Evolutionary conservation across 495 filamentous ascomycete genomes (phyloP).

Genomic region (Pseudomonodictys pantanalensis): DNA sequence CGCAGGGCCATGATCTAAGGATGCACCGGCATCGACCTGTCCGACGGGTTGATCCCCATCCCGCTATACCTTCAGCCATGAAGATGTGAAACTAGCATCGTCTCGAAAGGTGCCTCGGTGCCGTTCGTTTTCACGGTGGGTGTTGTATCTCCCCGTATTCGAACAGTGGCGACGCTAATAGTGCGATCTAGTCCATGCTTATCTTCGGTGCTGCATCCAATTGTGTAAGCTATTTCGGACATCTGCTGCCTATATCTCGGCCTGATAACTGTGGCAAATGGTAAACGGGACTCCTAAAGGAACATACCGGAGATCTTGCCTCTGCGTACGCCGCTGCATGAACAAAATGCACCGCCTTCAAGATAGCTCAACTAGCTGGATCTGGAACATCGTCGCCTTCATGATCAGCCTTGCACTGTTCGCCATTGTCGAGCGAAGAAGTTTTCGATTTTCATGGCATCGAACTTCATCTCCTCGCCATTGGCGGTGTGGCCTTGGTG

Average conservation of each 20-base stretch:
- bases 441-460: conserved; percentile 34
- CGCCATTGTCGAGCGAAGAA: conserved; percentile 30
- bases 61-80: too few relatives aligned
- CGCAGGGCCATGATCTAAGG: conserved; percentile 59
- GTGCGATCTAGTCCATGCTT: conserved; percentile 41
- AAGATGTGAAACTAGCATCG: too few relatives aligned
- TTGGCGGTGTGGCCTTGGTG: conserved; percentile 29
- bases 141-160: neutral
- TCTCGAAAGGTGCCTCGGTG: too few relatives aligned
- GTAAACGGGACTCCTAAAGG: too few relatives aligned
- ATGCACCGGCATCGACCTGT: conserved; percentile 49
- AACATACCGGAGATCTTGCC: conserved; percentile 50
- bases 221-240: conserved; percentile 50
- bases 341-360: conserved; percentile 47
- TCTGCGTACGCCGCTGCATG: conserved; percentile 24
- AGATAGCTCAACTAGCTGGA: conserved; percentile 46
- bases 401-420: conserved; percentile 40
- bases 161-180: conserved; percentile 3
- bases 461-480: conserved; percentile 43
- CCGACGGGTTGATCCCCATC: conserved; percentile 53
- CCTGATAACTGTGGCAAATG: too few relatives aligned
- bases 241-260: too few relatives aligned
- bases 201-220: conserved; percentile 49
- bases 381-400: conserved; percentile 43
- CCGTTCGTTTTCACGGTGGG: conserved; percentile 48